phyloP scores from a whole-genome alignment of 148 eudicot species.

The Oxyria digyna region DNA sequence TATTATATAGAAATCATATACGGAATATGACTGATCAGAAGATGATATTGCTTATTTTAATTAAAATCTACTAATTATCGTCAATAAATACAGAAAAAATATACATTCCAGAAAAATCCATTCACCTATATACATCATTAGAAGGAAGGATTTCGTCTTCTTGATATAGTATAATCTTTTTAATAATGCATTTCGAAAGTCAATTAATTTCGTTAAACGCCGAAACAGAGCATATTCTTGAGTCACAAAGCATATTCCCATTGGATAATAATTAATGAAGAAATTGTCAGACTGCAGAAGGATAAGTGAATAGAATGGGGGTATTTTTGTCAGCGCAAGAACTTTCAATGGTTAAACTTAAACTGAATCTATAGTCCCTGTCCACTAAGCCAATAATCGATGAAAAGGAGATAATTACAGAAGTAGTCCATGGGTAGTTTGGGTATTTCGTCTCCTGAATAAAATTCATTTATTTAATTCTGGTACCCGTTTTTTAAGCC shows the following conservation, averaged over 20 bases:
- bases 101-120: no score
- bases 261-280: neutral
- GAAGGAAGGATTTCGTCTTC: no score
- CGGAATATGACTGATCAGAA: no score
- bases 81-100: no score
- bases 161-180: neutral
- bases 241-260: neutral
- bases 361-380: neutral
- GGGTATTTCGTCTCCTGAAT: neutral
- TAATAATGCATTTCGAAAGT: neutral
- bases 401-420: neutral
- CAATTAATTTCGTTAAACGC: neutral
- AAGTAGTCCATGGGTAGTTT: neutral
- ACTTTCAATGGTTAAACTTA: neutral
- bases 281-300: neutral
- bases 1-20: no score
- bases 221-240: neutral
- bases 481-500: conserved; percentile 1
- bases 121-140: no score
- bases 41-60: no score
- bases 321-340: neutral
- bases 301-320: neutral
- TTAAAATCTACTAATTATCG: no score
- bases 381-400: neutral
- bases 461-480: neutral